Percentiles rank a stretch among this genome's conserved stretches.
These are phyloP conservation scores for Vanrija pseudolonga DNA, from an alignment of 1,284 basidiomycete genomes.

Conservation along the genomic window DNA sequence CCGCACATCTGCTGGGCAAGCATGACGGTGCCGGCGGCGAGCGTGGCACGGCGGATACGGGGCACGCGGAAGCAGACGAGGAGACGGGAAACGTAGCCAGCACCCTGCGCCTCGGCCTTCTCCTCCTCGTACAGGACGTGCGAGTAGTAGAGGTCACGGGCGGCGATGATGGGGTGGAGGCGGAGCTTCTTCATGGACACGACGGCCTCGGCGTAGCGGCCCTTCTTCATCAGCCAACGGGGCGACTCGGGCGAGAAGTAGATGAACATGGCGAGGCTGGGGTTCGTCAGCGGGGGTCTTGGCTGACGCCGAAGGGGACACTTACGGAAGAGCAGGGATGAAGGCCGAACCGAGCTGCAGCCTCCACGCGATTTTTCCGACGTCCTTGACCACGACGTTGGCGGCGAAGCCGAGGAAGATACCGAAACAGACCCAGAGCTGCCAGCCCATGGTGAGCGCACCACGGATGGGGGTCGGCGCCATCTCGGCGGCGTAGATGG, in stretches of 20 bases:
- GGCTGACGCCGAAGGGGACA: too few relatives aligned
- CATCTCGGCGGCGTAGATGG: conserved; percentile 45
- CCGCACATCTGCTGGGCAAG: conserved; percentile 52
- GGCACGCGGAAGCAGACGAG: conserved; percentile 66
- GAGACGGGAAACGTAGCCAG: conserved; percentile 47
- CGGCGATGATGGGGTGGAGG: conserved; percentile 64
- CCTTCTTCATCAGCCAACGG: conserved; percentile 32
- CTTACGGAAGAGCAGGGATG: conserved; percentile 43
- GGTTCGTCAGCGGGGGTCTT: too few relatives aligned
- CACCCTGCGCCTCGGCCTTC: conserved; percentile 54
- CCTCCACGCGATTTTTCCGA: conserved; percentile 47
- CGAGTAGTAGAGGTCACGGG: conserved; percentile 62
- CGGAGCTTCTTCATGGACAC: conserved; percentile 63
- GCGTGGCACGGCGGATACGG: conserved; percentile 67
- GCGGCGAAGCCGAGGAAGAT: conserved; percentile 31
- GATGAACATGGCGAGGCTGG: conserved; percentile 1
- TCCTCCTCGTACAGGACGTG: conserved; percentile 66
- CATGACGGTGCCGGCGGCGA: conserved; percentile 69
- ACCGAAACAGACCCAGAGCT: conserved; percentile 23
- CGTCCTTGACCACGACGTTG: conserved; percentile 16
- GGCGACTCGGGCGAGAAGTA: conserved; percentile 29
- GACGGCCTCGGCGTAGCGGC: conserved; percentile 61
- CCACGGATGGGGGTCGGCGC: conserved; percentile 52
- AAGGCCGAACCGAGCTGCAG: conserved; percentile 51
- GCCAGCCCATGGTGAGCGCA: conserved; percentile 52